Percentiles rank a stretch among this genome's conserved stretches.
phyloP scores from a whole-genome alignment of 2,329 filamentous ascomycete genomes.

The Claviceps arundinis region DNA sequence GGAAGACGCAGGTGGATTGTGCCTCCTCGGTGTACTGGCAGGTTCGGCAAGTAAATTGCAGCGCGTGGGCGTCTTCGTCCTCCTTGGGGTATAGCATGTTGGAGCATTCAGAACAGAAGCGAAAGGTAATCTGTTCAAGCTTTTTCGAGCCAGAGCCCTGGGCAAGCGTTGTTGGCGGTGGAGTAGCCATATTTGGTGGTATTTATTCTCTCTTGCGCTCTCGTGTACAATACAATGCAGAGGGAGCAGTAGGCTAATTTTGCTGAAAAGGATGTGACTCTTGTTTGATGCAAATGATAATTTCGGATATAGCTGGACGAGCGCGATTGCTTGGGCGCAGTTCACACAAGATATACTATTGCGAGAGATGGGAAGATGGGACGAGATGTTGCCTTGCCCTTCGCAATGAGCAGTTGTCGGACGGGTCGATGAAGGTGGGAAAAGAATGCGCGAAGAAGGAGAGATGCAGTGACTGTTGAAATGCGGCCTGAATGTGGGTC shows the following conservation, averaged over 20 bases:
- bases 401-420: slow-evolving; percentile 1
- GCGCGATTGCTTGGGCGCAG: not conserved
- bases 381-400: not conserved
- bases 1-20: slow-evolving; percentile 82
- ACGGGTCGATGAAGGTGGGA: not conserved
- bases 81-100: slow-evolving; percentile 98
- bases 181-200: slow-evolving; percentile 38
- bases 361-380: not conserved
- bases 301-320: too few relatives aligned
- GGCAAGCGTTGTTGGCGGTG: slow-evolving; percentile 34
- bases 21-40: slow-evolving; percentile 86
- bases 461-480: not conserved
- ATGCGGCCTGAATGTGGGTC: not conserved
- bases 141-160: slow-evolving; percentile 34
- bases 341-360: not conserved
- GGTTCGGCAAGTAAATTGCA: slow-evolving; percentile 92
- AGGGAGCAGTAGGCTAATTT: not conserved
- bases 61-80: slow-evolving; percentile 66
- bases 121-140: slow-evolving; percentile 79
- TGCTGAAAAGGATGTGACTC: slow-evolving; percentile 2
- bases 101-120: slow-evolving; percentile 97
- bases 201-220: not conserved
- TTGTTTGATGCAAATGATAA: not conserved
- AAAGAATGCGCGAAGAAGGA: not conserved
- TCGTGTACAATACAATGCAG: not conserved